A percentile compares a stretch with the other conserved stretches of the same genome.
These are phyloP conservation scores for Pythium apleroticum DNA, from an alignment of 352 stramenopile species.

Conservation along the genomic window DNA sequence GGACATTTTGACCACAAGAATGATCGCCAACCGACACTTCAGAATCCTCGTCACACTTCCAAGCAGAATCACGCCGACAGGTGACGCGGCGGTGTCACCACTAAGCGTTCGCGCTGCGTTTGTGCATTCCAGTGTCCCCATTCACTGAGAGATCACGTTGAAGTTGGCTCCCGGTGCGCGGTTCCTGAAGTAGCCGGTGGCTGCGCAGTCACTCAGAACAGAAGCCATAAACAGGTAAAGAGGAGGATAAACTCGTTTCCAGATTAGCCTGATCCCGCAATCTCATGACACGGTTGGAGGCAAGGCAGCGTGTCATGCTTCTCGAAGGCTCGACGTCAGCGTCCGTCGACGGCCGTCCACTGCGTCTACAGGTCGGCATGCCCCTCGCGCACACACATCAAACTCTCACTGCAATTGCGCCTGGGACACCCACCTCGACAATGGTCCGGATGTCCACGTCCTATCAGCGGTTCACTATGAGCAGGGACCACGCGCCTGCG, in stretches of 20 bases:
- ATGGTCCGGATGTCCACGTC: constrained; percentile 19
- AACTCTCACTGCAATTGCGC: background rate
- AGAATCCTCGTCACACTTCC: constrained; percentile 24
- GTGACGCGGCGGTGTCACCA: constrained; percentile 27
- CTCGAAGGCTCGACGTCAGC: background rate
- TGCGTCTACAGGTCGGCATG: background rate
- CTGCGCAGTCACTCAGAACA: constrained; percentile 21
- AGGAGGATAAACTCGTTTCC: background rate
- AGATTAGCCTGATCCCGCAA: background rate
- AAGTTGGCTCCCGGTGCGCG: constrained; percentile 15
- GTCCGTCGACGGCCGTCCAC: background rate
- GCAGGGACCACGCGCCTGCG: constrained; percentile 13
- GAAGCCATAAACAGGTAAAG: background rate
- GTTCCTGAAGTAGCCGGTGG: constrained; percentile 5
- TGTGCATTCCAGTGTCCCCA: constrained; percentile 24
- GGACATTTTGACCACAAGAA: constrained; percentile 28
- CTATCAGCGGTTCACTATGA: constrained; percentile 8
- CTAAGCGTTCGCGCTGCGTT: constrained; percentile 18
- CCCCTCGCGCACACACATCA: constrained; percentile 26
- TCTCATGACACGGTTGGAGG: background rate
- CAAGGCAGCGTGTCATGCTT: background rate
- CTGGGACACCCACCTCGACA: constrained; percentile 4
- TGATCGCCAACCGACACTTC: constrained; percentile 27
- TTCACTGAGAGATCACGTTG: constrained; percentile 17
- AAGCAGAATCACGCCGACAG: constrained; percentile 10